Evolutionary conservation across 768 basidiomycete species (phyloP).

Genomic region (Saitozyma podzolica): DNA sequence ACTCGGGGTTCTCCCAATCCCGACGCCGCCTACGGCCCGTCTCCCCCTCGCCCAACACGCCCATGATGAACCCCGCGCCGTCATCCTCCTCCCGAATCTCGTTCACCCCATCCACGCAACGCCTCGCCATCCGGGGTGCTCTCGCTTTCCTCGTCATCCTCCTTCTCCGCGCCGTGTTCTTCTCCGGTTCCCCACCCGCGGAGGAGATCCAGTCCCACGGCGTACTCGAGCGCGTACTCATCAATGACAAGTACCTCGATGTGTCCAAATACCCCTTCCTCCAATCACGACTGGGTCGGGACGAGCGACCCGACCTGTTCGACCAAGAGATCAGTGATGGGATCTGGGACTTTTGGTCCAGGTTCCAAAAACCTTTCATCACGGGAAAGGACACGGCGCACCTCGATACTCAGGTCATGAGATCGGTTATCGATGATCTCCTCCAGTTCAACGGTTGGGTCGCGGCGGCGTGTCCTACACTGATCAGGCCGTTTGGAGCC

Average conservation of each 20-base stretch:
- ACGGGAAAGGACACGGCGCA: slow-evolving; percentile 77
- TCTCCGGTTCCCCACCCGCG: slow-evolving; percentile 27
- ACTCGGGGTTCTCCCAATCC: slow-evolving; percentile 24
- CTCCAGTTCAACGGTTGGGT: slow-evolving; percentile 98
- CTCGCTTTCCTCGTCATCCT: slow-evolving; percentile 40
- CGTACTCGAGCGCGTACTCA: slow-evolving; percentile 66
- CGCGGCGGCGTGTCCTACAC: slow-evolving; percentile 87
- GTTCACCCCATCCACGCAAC: slow-evolving; percentile 33
- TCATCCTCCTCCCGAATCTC: slow-evolving; percentile 10
- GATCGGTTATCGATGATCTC: slow-evolving; percentile 85
- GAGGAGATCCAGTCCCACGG: slow-evolving; percentile 62
- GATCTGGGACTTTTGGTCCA: slow-evolving; percentile 81
- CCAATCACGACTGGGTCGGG: slow-evolving; percentile 83
- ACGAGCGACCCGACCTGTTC: slow-evolving; percentile 76
- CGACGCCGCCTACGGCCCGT: slow-evolving; percentile 15
- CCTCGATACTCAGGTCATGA: slow-evolving; percentile 84
- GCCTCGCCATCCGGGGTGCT: slow-evolving; percentile 42
- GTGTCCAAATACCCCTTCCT: slow-evolving; percentile 84
- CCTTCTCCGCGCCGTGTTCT: slow-evolving; percentile 47
- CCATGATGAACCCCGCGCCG: slow-evolving; percentile 8
- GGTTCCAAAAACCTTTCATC: slow-evolving; percentile 90
- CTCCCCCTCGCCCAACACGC: slow-evolving; percentile 2
- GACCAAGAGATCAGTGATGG: slow-evolving; percentile 73
- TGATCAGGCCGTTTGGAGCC: slow-evolving; percentile 91
- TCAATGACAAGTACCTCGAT: slow-evolving; percentile 75